These are phyloP conservation scores for Phytopythium ostracodes DNA, from an alignment of 352 stramenopile genomes.

Conservation along the genomic window DNA sequence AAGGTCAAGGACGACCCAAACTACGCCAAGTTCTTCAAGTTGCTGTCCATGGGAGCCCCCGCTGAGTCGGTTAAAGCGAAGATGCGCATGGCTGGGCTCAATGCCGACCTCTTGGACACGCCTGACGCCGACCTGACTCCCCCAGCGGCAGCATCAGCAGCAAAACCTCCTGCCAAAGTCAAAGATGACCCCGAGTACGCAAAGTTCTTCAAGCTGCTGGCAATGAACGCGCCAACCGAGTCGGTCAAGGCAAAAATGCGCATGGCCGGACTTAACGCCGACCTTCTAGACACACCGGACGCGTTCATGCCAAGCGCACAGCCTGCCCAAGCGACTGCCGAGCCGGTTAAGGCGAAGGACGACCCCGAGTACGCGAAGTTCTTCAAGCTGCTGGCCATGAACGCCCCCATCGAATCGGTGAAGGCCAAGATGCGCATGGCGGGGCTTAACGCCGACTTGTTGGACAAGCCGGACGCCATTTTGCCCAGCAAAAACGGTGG, in stretches of 20 bases:
- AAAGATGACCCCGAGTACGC: conserved; percentile 64
- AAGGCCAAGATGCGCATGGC: conserved; percentile 71
- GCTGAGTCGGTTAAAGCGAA: conserved; percentile 50
- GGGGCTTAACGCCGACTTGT: conserved; percentile 43
- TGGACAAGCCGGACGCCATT: conserved; percentile 56
- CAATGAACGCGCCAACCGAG: conserved; percentile 49
- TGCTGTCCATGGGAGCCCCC: conserved; percentile 55
- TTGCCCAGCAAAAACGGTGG: conserved; percentile 17
- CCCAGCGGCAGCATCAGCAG: conserved; percentile 4
- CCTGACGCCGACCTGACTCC: conserved; percentile 38
- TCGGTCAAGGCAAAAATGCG: conserved; percentile 65
- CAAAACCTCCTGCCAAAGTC: conserved; percentile 24
- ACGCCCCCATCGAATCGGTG: conserved; percentile 44
- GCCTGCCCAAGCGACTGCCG: not conserved
- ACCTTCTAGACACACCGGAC: conserved; percentile 72
- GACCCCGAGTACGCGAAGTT: conserved; percentile 66
- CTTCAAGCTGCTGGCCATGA: conserved; percentile 70
- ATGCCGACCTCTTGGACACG: conserved; percentile 69
- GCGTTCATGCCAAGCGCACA: conserved; percentile 22
- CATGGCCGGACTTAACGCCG: conserved; percentile 50
- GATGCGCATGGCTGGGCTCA: conserved; percentile 61
- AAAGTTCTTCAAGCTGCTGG: conserved; percentile 71
- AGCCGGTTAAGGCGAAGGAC: conserved; percentile 50
- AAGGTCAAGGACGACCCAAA: conserved; percentile 62
- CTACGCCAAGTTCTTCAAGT: conserved; percentile 78